A percentile compares a stretch with the other conserved stretches of the same genome.
Conservation (phyloP, 2,329 filamentous ascomycete genomes). For the Drechslerella stenobrocha region DNA sequence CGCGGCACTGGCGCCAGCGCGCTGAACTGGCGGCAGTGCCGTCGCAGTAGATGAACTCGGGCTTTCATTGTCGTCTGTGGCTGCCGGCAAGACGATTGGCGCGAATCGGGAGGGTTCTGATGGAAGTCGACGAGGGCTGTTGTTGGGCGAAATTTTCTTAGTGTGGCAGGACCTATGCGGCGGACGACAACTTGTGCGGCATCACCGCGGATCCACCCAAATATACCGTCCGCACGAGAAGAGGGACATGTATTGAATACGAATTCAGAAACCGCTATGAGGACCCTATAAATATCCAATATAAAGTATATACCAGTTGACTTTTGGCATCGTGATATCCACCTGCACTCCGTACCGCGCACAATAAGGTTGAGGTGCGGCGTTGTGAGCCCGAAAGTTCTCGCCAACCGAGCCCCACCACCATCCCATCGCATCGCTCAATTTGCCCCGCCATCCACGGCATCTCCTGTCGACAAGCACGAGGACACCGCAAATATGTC, state of each 20-base stretch:
- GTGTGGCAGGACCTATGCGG: conserved; percentile 6
- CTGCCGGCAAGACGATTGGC: conserved; percentile 13
- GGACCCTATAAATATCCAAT: too few species aligned
- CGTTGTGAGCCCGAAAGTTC: conserved; percentile 9
- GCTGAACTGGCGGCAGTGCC: conserved; percentile 46
- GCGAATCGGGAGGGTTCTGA: conserved; percentile 3
- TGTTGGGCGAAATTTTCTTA: conserved; percentile 31
- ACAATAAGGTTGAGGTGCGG: neutral
- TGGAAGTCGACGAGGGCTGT: conserved; percentile 7
- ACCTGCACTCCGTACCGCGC: neutral
- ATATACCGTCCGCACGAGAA: too few species aligned
- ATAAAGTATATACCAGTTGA: too few species aligned
- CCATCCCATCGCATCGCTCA: conserved; percentile 21
- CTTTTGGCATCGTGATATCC: too few species aligned
- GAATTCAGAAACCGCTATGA: too few species aligned
- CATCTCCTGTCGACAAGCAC: neutral
- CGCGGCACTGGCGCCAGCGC: conserved; percentile 22
- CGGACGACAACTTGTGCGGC: neutral
- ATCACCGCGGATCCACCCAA: too few species aligned
- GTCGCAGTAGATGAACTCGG: conserved; percentile 33
- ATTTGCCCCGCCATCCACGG: conserved; percentile 17
- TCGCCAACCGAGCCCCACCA: conserved; percentile 19
- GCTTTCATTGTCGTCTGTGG: conserved; percentile 33
- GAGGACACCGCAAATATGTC: conserved; percentile 16
- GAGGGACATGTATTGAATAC: too few species aligned